Percentiles rank a stretch among this genome's conserved stretches.
These are phyloP conservation scores for Penicillium pulvis DNA, from an alignment of 495 filamentous ascomycete genomes.

Conservation along the genomic window DNA sequence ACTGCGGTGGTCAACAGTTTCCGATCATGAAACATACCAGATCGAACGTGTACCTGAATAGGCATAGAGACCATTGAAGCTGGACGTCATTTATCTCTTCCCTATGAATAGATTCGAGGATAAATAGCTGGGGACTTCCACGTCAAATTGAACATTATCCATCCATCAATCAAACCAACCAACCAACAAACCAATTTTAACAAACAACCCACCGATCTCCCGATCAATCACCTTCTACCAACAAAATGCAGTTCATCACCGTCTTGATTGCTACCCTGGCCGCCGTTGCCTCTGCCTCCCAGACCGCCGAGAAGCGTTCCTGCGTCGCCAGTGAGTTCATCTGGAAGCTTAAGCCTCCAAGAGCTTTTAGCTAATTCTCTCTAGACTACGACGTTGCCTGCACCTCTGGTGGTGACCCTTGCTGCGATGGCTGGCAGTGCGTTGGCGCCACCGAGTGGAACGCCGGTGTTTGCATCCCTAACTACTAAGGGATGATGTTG, in stretches of 20 bases:
- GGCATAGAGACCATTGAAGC: neutral
- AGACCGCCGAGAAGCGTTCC: neutral
- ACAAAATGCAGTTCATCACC: neutral
- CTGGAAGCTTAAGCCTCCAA: neutral
- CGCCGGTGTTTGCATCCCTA: neutral
- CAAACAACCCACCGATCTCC: neutral
- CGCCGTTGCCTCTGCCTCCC: neutral
- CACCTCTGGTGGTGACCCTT: neutral
- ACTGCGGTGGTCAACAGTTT: neutral
- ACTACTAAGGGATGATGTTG: neutral
- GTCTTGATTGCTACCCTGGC: neutral
- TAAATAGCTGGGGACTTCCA: neutral
- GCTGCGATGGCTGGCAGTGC: constrained; percentile 1
- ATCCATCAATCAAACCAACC: neutral
- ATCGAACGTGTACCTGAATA: neutral
- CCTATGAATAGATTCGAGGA: neutral
- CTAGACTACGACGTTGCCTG: neutral
- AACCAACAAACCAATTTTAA: neutral
- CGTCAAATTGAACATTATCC: neutral
- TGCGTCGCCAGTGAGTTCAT: neutral
- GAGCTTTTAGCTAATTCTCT: neutral
- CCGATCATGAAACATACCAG: neutral
- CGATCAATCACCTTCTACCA: neutral
- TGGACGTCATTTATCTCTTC: neutral
- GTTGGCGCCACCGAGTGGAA: neutral